Conservation (phyloP, 768 basidiomycete species). For the Crepidotus variabilis region DNA sequence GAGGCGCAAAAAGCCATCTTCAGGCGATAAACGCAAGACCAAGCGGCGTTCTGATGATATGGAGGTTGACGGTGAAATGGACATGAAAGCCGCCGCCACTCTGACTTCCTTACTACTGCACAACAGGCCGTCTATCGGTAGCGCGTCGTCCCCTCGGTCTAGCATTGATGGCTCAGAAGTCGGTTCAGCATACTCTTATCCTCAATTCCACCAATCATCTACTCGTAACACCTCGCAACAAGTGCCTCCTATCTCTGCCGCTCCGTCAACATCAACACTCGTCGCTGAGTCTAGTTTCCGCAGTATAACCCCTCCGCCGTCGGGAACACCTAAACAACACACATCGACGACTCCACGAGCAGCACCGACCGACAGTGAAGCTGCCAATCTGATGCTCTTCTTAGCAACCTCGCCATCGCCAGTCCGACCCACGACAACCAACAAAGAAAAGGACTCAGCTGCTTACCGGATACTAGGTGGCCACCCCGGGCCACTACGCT, state of each 20-base stretch:
- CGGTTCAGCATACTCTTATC: slow-evolving; percentile 57
- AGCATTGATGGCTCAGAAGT: slow-evolving; percentile 69
- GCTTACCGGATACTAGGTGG: slow-evolving; percentile 57
- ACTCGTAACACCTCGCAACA: slow-evolving; percentile 45
- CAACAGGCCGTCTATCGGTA: slow-evolving; percentile 54
- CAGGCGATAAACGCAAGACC: slow-evolving; percentile 46
- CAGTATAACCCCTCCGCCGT: slow-evolving; percentile 34
- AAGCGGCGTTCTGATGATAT: slow-evolving; percentile 32
- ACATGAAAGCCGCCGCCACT: slow-evolving; percentile 82
- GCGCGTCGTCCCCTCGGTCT: slow-evolving; percentile 66
- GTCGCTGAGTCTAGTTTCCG: slow-evolving; percentile 26
- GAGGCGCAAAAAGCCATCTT: slow-evolving; percentile 36
- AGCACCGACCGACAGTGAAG: slow-evolving; percentile 73
- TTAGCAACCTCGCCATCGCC: slow-evolving; percentile 86
- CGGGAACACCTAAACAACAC: slow-evolving; percentile 20
- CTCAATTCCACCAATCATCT: slow-evolving; percentile 67
- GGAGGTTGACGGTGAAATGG: slow-evolving; percentile 55
- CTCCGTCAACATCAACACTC: slow-evolving; percentile 32
- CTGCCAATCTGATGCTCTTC: slow-evolving; percentile 82
- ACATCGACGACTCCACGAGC: slow-evolving; percentile 39
- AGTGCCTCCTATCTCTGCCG: slow-evolving; percentile 37
- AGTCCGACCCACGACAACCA: slow-evolving; percentile 45
- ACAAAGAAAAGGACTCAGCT: slow-evolving; percentile 52
- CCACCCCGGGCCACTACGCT: slow-evolving; percentile 41
- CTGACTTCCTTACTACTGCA: slow-evolving; percentile 69